phyloP scores from a whole-genome alignment of 495 filamentous ascomycete species.

The Penicillium canariense region DNA sequence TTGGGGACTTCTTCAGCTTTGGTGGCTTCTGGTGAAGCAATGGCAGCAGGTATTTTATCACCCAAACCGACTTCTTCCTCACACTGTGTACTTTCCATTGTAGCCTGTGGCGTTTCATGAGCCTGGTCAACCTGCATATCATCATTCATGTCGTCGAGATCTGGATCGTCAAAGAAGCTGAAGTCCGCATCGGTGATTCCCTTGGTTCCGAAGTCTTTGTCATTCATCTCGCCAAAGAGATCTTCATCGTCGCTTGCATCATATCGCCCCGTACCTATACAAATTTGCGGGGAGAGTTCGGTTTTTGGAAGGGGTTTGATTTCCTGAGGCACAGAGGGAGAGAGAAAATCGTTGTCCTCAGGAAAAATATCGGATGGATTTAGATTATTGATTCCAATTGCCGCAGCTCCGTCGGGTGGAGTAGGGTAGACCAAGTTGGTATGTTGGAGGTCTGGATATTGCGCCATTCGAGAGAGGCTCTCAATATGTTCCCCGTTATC shows the following conservation, averaged over 20 bases:
- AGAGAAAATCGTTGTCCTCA: slow-evolving; percentile 28
- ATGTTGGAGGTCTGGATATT: slow-evolving; percentile 50
- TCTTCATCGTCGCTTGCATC: slow-evolving; percentile 57
- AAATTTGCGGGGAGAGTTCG: slow-evolving; percentile 25
- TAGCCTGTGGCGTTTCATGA: slow-evolving; percentile 10
- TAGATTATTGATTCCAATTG: slow-evolving; percentile 27
- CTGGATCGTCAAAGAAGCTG: slow-evolving; percentile 79
- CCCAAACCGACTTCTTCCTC: not conserved
- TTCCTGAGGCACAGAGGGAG: slow-evolving; percentile 15
- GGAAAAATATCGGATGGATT: slow-evolving; percentile 30
- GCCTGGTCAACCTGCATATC: slow-evolving; percentile 8
- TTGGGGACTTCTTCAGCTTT: not conserved
- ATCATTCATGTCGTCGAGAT: slow-evolving; percentile 35
- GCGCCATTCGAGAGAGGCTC: slow-evolving; percentile 48
- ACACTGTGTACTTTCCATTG: not conserved
- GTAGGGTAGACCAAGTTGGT: slow-evolving; percentile 79
- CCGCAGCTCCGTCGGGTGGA: slow-evolving; percentile 71
- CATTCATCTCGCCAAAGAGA: slow-evolving; percentile 67
- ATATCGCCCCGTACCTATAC: slow-evolving; percentile 42
- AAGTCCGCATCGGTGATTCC: slow-evolving; percentile 89
- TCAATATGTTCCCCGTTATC: slow-evolving; percentile 36
- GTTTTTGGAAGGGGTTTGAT: slow-evolving; percentile 21
- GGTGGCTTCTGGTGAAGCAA: not conserved
- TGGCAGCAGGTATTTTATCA: not conserved
- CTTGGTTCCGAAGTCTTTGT: slow-evolving; percentile 74